Conservation (phyloP, 148 eudicot genomes). For the Heliamphora exappendiculata region DNA sequence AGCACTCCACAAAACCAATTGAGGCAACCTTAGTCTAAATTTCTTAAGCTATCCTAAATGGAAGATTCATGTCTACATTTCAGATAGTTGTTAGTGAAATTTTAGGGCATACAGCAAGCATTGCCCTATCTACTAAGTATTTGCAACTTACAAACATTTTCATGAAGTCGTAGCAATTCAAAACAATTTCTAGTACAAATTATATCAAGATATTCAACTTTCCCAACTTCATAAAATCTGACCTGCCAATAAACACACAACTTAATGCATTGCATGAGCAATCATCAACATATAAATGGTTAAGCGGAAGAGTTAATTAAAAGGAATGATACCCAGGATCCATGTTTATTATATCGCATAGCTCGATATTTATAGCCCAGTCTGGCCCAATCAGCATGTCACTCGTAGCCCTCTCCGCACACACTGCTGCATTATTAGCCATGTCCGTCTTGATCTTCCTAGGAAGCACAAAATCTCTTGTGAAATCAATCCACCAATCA, state of each 20-base stretch:
- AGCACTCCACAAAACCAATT: neutral
- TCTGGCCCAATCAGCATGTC: conserved; percentile 83
- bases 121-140: neutral
- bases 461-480: neutral
- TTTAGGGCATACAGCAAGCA: neutral
- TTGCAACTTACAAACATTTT: neutral
- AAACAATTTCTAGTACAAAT: neutral
- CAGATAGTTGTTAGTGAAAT: neutral
- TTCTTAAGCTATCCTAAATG: neutral
- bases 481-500: neutral
- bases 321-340: conserved; percentile 68
- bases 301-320: neutral
- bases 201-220: neutral
- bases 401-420: conserved; percentile 92
- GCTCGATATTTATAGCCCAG: conserved; percentile 86
- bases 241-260: neutral
- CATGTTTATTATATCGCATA: conserved; percentile 79
- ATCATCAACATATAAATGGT: neutral
- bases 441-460: conserved; percentile 24
- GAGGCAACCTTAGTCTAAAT: too few relatives aligned
- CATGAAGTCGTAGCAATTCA: neutral
- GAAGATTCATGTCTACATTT: neutral
- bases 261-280: neutral
- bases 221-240: neutral
- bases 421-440: conserved; percentile 63